Conservation (phyloP, 2,329 filamentous ascomycete genomes). For the Xylaria sp. region DNA sequence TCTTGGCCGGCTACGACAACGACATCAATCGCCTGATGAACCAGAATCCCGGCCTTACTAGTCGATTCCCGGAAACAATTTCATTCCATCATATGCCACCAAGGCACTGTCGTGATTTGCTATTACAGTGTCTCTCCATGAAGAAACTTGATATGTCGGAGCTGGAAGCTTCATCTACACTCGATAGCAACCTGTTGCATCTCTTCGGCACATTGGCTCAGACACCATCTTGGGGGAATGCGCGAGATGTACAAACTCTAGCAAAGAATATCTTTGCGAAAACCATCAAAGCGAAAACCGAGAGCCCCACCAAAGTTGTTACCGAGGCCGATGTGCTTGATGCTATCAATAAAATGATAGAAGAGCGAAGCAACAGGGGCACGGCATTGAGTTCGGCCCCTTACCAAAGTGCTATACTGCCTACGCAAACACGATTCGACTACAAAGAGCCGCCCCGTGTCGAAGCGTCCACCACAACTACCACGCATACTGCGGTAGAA, state of each 20-base stretch:
- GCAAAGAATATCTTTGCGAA: slow-evolving; percentile 60
- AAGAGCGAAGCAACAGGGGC: slow-evolving; percentile 42
- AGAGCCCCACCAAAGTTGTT: slow-evolving; percentile 9
- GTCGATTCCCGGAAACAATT: slow-evolving; percentile 59
- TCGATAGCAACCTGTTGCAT: not conserved
- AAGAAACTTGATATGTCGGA: slow-evolving; percentile 43
- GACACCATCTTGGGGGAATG: slow-evolving; percentile 67
- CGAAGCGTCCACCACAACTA: not conserved
- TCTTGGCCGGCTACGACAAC: slow-evolving; percentile 73
- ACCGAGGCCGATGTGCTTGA: slow-evolving; percentile 16
- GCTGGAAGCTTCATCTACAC: slow-evolving; percentile 12
- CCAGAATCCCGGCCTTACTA: slow-evolving; percentile 39
- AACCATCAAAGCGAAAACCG: slow-evolving; percentile 46
- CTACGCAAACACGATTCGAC: slow-evolving; percentile 42
- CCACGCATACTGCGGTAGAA: not conserved
- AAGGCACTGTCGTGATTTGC: slow-evolving; percentile 20
- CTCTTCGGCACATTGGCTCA: slow-evolving; percentile 52
- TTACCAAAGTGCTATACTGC: not conserved
- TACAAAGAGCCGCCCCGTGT: slow-evolving; percentile 53
- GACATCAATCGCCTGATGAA: slow-evolving; percentile 72
- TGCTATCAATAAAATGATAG: slow-evolving; percentile 26
- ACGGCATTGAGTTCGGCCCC: not conserved
- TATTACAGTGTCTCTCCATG: slow-evolving; percentile 28
- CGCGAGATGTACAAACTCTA: slow-evolving; percentile 68
- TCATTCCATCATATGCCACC: slow-evolving; percentile 13